A percentile compares a stretch with the other conserved stretches of the same genome.
Conservation (phyloP, 1,139 yeast genomes). For the Taphrina flavorubra region DNA sequence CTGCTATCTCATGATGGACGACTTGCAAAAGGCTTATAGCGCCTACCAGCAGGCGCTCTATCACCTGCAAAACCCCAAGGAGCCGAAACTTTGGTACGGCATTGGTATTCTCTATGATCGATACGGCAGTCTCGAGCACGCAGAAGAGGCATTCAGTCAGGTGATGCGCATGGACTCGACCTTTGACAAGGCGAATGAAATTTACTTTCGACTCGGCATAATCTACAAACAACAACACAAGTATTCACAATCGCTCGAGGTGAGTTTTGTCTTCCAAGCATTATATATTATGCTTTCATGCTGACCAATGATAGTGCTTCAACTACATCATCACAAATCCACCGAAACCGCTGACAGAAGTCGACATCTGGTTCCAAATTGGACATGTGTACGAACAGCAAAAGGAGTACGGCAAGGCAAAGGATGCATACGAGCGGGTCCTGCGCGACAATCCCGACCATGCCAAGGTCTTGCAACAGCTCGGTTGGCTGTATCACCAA, state of each 20-base stretch:
- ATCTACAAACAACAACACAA: conserved; percentile 94
- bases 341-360: conserved; percentile 92
- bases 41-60: conserved; percentile 96
- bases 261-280: not conserved
- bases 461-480: conserved; percentile 92
- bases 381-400: conserved; percentile 95
- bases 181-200: conserved; percentile 94
- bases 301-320: conserved; percentile 63
- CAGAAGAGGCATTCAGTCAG: conserved; percentile 96
- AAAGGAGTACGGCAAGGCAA: conserved; percentile 87
- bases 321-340: conserved; percentile 88
- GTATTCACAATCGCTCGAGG: conserved; percentile 75
- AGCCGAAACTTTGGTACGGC: conserved; percentile 98
- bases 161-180: conserved; percentile 94
- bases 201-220: conserved; percentile 94
- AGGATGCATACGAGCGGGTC: conserved; percentile 93
- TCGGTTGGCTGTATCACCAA: conserved; percentile 94
- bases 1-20: conserved; percentile 95
- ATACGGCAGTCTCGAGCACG: conserved; percentile 93
- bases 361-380: conserved; percentile 98
- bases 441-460: conserved; percentile 88
- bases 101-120: conserved; percentile 95
- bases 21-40: conserved; percentile 89
- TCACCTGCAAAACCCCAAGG: conserved; percentile 89
- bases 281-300: too few relatives aligned